Percentiles rank a stretch among this genome's conserved stretches.
These are phyloP conservation scores for Colletotrichum phormii DNA, from an alignment of 2,329 filamentous ascomycete genomes.

Conservation along the genomic window DNA sequence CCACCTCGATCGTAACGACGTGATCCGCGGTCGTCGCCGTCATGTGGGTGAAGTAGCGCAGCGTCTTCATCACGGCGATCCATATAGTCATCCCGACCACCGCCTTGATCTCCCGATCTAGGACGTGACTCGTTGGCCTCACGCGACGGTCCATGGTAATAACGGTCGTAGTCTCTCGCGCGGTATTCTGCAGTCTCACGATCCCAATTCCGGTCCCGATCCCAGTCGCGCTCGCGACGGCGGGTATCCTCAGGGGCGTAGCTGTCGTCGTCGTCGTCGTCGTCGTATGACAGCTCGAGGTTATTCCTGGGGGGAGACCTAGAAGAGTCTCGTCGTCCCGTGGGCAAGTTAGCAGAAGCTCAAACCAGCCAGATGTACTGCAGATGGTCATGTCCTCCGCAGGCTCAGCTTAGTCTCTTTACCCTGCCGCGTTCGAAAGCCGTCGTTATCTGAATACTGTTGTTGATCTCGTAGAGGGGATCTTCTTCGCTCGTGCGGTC, in stretches of 20 bases:
- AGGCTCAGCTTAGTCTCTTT: constrained; percentile 47
- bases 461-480: constrained; percentile 36
- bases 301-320: constrained; percentile 54
- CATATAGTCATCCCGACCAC: constrained; percentile 44
- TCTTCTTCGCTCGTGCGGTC: constrained; percentile 37
- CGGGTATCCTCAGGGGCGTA: constrained; percentile 40
- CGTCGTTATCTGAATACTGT: constrained; percentile 47
- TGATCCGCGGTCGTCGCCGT: constrained; percentile 47
- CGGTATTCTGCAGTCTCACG: constrained; percentile 23
- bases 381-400: constrained; percentile 37
- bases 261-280: constrained; percentile 43
- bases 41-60: constrained; percentile 48
- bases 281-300: constrained; percentile 47
- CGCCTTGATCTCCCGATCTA: constrained; percentile 41
- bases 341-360: constrained; percentile 59
- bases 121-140: constrained; percentile 35
- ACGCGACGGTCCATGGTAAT: constrained; percentile 41
- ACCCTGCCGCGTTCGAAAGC: constrained; percentile 63
- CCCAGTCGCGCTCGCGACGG: constrained; percentile 43
- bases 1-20: constrained; percentile 38
- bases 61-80: constrained; percentile 45
- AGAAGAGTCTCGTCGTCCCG: constrained; percentile 56
- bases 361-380: constrained; percentile 41
- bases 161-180: constrained; percentile 36
- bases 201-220: constrained; percentile 36